A percentile compares a stretch with the other conserved stretches of the same genome.
Evolutionary conservation across 345 rosid genomes (phyloP).

Genomic region (Salix dunnii): DNA sequence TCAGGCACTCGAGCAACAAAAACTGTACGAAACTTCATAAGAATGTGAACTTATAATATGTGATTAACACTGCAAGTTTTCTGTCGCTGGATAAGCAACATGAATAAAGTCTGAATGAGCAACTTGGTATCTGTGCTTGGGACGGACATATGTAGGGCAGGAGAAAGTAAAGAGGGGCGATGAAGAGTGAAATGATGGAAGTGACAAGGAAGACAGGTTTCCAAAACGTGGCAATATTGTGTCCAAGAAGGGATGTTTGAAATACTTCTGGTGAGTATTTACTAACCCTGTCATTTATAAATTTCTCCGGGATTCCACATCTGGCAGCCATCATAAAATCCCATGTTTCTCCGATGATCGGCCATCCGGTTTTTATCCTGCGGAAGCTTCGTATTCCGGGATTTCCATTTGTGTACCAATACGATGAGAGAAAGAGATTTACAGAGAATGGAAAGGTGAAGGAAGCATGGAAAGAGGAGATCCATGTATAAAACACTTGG

Average conservation of each 20-base stretch:
- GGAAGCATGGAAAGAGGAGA: neutral
- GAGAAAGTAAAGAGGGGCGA: conserved; percentile 81
- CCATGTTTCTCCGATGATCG: conserved; percentile 8
- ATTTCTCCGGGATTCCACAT: conserved; percentile 7
- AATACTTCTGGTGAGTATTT: conserved; percentile 2
- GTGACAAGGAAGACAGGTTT: conserved; percentile 74
- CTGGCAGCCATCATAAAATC: neutral
- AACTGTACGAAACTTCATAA: conserved; percentile 80
- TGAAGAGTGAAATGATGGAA: conserved; percentile 73
- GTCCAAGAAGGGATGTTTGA: conserved; percentile 4
- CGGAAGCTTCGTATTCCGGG: neutral
- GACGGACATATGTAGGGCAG: conserved; percentile 58
- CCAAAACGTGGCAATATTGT: conserved; percentile 8
- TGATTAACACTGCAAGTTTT: conserved; percentile 47
- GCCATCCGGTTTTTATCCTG: conserved; percentile 15
- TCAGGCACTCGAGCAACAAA: conserved; percentile 68
- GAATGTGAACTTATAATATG: conserved; percentile 61
- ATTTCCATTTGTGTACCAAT: neutral
- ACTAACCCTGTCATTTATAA: neutral
- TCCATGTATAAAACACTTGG: neutral
- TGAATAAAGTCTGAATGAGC: conserved; percentile 19
- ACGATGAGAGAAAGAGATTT: neutral
- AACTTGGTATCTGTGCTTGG: neutral
- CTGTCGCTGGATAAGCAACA: conserved; percentile 49
- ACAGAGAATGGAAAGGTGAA: neutral